Conservation (phyloP, 345 rosid genomes). For the Conringia planisiliqua region DNA sequence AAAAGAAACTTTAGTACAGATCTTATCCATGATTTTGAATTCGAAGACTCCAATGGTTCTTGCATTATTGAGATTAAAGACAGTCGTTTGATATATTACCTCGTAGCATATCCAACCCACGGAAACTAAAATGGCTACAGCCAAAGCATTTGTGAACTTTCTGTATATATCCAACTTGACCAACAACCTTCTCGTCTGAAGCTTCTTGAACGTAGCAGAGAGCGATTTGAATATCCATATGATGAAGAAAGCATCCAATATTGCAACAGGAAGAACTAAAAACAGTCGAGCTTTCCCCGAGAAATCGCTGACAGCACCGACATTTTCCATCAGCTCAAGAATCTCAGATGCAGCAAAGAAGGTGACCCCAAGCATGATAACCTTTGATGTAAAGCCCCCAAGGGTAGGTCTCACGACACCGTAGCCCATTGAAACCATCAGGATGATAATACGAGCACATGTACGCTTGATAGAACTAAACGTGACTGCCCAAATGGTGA, state of each 20-base stretch:
- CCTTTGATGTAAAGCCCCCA: conserved; percentile 90
- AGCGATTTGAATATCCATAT: conserved; percentile 95
- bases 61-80: neutral
- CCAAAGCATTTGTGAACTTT: conserved; percentile 96
- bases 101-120: conserved; percentile 98
- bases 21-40: neutral
- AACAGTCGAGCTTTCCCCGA: conserved; percentile 88
- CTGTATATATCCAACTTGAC: conserved; percentile 82
- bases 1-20: neutral
- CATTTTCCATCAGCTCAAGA: conserved; percentile 90
- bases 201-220: conserved; percentile 83
- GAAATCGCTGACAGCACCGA: conserved; percentile 82
- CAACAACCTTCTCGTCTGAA: conserved; percentile 87
- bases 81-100: conserved; percentile 41
- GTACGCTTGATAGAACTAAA: conserved; percentile 78
- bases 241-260: conserved; percentile 93
- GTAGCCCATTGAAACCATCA: conserved; percentile 93
- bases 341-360: conserved; percentile 88
- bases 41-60: neutral
- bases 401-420: conserved; percentile 98
- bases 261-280: conserved; percentile 77
- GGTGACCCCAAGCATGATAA: conserved; percentile 80
- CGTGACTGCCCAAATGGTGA: conserved; percentile 90
- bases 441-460: conserved; percentile 67
- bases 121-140: conserved; percentile 84